Evolutionary conservation across 2,329 filamentous ascomycete genomes (phyloP), one percentile per base, ranked within the genome.

Genomic region (Xylariaceae sp.): DNA sequence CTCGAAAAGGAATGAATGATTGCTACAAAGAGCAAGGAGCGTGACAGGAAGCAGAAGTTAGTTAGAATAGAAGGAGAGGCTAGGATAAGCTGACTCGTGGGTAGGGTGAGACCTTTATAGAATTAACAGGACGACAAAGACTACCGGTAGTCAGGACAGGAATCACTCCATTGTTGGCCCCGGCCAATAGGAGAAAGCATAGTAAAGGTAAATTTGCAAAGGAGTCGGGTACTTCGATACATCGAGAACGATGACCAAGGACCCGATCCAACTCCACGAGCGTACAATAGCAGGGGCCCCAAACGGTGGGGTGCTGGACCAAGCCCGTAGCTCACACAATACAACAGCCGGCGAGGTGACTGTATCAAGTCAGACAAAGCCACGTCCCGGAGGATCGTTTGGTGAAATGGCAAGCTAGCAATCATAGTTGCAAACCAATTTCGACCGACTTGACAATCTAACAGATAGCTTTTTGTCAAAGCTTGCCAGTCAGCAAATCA

Each of bases 1-100:
- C 56, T 45, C 52, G 47, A 43, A 57, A 67, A 63, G 54, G 62
- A 68, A 65, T 52, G 64, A 65, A 64, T 55, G 49, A 41, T 62
- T 65, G 63, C 63, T 61, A 65, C 61, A 41, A 58, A 53, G 55
- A 66, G 60, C 52, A 66, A 66, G 52, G 58, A 65, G 49, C 57
- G 61, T 61, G 57, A 49, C 23, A 44, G 61, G 55, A 63, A 65
- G 55, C 60, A 56, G 56, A 56, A 54, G 56, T 56, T 59, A 46
- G 47, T 56, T 54, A 55, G 54, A 55, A 23, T 45, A 48, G 41
- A 23, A 56, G 49, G 52, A 26, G 40, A 23, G 43, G 21, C 40
- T 26, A 26, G 55, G 42, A 50, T 18, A 40, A 26, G 52, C 44
- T 54, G 50, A 57, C 43, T 55, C 46, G 43, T 10, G 48, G 51